phyloP scores from a whole-genome alignment of 169 alveolate species.

The Prorocentrum cordatum region DNA sequence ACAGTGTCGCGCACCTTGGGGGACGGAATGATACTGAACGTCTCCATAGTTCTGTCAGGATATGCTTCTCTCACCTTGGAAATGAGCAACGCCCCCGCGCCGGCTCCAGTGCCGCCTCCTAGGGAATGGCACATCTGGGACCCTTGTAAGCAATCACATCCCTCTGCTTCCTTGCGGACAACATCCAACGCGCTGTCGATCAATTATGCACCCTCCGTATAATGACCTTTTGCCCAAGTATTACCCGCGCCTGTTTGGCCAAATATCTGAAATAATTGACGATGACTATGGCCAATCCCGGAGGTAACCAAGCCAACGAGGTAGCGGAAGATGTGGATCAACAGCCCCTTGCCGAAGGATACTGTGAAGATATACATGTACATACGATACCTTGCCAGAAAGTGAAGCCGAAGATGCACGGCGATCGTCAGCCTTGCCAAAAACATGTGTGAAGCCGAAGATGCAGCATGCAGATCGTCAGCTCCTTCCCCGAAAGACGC shows the following conservation, averaged over 20 bases:
- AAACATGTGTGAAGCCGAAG: no score
- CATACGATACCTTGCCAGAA: no score
- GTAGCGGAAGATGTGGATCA: no score
- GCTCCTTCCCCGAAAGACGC: no score
- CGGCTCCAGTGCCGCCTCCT: slow-evolving; percentile 99
- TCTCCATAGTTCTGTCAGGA: slow-evolving; percentile 97
- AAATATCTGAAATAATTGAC: no score
- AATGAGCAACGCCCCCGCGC: slow-evolving; percentile 96
- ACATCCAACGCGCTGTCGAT: slow-evolving; percentile 96
- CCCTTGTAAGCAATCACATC: slow-evolving; percentile 87
- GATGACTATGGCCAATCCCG: no score
- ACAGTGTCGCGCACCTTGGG: slow-evolving; percentile 98
- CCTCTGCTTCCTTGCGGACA: slow-evolving; percentile 97
- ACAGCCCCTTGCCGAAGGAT: no score
- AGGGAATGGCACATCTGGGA: slow-evolving; percentile 88
- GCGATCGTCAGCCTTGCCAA: no score
- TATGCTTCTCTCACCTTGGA: slow-evolving; percentile 95
- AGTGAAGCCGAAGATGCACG: no score
- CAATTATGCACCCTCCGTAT: slow-evolving; percentile 98
- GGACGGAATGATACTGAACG: slow-evolving; percentile 96
- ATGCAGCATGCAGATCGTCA: no score
- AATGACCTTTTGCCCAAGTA: slow-evolving; percentile 99
- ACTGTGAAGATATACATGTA: no score
- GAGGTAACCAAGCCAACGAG: no score
- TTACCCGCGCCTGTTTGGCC: slow-evolving; percentile 99